Percentiles rank a stretch among this genome's conserved stretches.
These are phyloP conservation scores for Ceratocystis lukuohia DNA, from an alignment of 2,329 filamentous ascomycete species.

Conservation along the genomic window DNA sequence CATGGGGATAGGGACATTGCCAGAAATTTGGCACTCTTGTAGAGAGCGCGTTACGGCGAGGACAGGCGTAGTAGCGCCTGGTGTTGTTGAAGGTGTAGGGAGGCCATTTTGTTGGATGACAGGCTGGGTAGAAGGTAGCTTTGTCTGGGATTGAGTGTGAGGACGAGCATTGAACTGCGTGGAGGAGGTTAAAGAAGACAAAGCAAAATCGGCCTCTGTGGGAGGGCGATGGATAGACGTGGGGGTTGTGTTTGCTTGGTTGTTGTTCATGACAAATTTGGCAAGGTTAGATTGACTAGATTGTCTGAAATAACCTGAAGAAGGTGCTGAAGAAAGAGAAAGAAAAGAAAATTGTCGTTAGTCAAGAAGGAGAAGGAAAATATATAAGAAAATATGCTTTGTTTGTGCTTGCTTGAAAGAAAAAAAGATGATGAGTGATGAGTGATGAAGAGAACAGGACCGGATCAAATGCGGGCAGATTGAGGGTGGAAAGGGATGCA, in stretches of 20 bases:
- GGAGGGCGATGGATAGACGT: slow-evolving; percentile 25
- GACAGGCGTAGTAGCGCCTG: slow-evolving; percentile 21
- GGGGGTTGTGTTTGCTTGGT: slow-evolving; percentile 21
- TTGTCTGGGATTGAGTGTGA: slow-evolving; percentile 26
- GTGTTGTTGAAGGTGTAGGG: slow-evolving; percentile 22
- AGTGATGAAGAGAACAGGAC: background rate
- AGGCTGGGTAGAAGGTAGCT: slow-evolving; percentile 27
- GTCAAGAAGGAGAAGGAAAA: background rate
- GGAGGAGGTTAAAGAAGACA: background rate
- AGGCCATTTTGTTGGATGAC: slow-evolving; percentile 26
- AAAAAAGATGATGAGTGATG: background rate
- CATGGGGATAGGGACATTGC: slow-evolving; percentile 25
- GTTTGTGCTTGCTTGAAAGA: background rate
- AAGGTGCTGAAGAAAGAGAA: slow-evolving; percentile 1
- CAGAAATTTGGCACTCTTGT: slow-evolving; percentile 24
- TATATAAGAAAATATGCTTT: background rate
- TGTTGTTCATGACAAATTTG: slow-evolving; percentile 35
- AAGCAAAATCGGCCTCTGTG: slow-evolving; percentile 16
- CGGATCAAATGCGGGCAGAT: background rate
- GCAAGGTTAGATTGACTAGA: slow-evolving; percentile 32
- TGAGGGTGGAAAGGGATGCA: slow-evolving; percentile 4
- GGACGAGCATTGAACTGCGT: background rate
- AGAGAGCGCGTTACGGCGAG: slow-evolving; percentile 23
- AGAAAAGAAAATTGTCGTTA: background rate
- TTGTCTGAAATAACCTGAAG: slow-evolving; percentile 24